Base-by-base conservation (phyloP, 2,329 filamentous ascomycete species). In the Aspergillus novoparasiticus region DNA sequence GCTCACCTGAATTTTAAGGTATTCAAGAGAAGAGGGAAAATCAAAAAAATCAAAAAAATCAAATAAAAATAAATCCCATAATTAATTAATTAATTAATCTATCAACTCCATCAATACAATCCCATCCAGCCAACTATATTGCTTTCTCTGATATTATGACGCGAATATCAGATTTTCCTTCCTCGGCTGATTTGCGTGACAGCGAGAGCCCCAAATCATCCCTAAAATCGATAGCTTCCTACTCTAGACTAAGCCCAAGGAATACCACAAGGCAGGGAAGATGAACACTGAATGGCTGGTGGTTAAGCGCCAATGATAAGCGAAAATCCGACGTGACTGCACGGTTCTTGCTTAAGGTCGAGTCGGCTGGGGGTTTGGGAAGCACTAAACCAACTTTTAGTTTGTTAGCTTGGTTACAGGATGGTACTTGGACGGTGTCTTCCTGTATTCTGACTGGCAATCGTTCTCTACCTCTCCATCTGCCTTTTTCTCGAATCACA, bases 1-100 rank as follows among this genome's bases (percentile, higher is more conserved):
- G 51, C 51, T 55, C 51, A 55, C 51, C 51, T 55, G 51, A 55
- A 55, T 55, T 55, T 39, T 55, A 55, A 55, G 51, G 51, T 55
- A 39, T 14, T 53, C 30, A 53, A 53, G 9, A 36, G 9, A 26
- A 51, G 28, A 50, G 6, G 14, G 6, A 41, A 41, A n/a, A 41
- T 19, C 19, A 41, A 51, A 26, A 26, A 26, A 26, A 26, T 26
- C 3, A 4, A 23, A 28, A 50, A 50, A 50, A 50, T 28, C 6
- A 28, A 10, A 50, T 19, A 50, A 34, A 12, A 34, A 51, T 51
- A 32, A 51, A 32, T n/a, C 28, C 9, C 9, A 32, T 4, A 53
- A 53, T 32, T 26, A 39, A 55, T 32, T 39, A 55, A 39, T 54
- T 39, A 39, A 55, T 55, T 26, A 55, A 55, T 55, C 21, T 19